phyloP scores from a whole-genome alignment of 1,284 basidiomycete species.

The Wallemia ichthyophaga region DNA sequence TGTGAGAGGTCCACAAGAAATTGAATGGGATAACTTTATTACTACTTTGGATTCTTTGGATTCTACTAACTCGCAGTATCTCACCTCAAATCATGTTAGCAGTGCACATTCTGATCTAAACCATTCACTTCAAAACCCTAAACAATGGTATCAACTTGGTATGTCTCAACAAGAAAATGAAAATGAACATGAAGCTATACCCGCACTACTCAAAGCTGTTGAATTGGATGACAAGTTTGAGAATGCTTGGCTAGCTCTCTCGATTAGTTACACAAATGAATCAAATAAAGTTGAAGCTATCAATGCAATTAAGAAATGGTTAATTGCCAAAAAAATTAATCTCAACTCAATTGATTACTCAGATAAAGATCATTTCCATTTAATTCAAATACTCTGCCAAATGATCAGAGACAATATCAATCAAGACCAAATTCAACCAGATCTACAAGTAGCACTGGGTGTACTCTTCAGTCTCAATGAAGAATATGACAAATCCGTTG shows the following conservation, averaged over 20 bases:
- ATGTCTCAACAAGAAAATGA: constrained; percentile 98
- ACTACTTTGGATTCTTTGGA: neutral
- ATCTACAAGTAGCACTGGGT: constrained; percentile 81
- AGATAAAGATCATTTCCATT: constrained; percentile 3
- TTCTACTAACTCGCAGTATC: neutral
- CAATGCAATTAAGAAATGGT: constrained; percentile 57
- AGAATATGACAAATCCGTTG: constrained; percentile 72
- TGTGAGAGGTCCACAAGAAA: neutral
- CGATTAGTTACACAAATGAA: constrained; percentile 27
- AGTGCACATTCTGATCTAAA: no score
- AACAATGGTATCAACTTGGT: constrained; percentile 69
- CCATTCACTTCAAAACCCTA: neutral
- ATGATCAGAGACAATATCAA: constrained; percentile 13
- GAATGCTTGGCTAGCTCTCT: constrained; percentile 65
- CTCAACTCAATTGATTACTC: constrained; percentile 5
- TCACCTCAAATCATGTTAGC: no score
- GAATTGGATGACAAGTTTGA: constrained; percentile 47
- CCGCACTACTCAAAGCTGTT: constrained; percentile 50
- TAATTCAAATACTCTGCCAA: constrained; percentile 15
- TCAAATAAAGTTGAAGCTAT: constrained; percentile 23
- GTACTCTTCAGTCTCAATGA: constrained; percentile 76
- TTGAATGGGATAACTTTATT: neutral
- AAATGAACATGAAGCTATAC: constrained; percentile 64
- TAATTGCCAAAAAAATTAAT: constrained; percentile 11
- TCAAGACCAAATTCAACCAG: constrained; percentile 33